These are phyloP conservation scores for Pleurotus cornucopiae DNA, from an alignment of 768 basidiomycete genomes.

Conservation along the genomic window DNA sequence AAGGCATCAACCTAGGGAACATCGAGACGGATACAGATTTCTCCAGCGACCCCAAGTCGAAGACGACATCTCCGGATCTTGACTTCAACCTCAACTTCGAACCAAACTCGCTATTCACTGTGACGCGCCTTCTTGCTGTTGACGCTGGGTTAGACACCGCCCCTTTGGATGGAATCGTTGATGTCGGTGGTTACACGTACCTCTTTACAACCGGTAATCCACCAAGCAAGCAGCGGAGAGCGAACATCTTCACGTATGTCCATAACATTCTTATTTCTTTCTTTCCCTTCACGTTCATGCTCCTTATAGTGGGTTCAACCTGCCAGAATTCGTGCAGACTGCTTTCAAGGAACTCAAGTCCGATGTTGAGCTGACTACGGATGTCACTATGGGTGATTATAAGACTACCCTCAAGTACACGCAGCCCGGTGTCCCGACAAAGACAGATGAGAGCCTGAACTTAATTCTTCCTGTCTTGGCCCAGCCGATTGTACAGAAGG, in stretches of 20 bases:
- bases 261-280: neutral
- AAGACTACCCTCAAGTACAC: conserved; percentile 57
- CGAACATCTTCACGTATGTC: conserved; percentile 51
- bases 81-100: conserved; percentile 66
- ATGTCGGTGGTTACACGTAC: conserved; percentile 64
- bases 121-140: conserved; percentile 63
- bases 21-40: conserved; percentile 55
- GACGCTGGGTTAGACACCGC: conserved; percentile 56
- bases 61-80: conserved; percentile 53
- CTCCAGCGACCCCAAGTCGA: conserved; percentile 44
- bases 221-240: conserved; percentile 28
- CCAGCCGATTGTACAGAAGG: conserved; percentile 68
- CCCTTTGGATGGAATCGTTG: conserved; percentile 64
- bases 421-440: conserved; percentile 50
- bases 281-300: neutral
- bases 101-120: conserved; percentile 62
- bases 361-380: conserved; percentile 53
- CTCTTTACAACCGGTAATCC: conserved; percentile 33
- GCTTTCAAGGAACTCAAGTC: conserved; percentile 65
- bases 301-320: conserved; percentile 51
- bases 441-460: conserved; percentile 58
- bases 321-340: conserved; percentile 56
- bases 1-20: conserved; percentile 57
- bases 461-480: conserved; percentile 68
- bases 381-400: conserved; percentile 65